Evolutionary conservation across 768 basidiomycete species (phyloP).

Genomic region (Gloeopeniophorella convolvens): DNA sequence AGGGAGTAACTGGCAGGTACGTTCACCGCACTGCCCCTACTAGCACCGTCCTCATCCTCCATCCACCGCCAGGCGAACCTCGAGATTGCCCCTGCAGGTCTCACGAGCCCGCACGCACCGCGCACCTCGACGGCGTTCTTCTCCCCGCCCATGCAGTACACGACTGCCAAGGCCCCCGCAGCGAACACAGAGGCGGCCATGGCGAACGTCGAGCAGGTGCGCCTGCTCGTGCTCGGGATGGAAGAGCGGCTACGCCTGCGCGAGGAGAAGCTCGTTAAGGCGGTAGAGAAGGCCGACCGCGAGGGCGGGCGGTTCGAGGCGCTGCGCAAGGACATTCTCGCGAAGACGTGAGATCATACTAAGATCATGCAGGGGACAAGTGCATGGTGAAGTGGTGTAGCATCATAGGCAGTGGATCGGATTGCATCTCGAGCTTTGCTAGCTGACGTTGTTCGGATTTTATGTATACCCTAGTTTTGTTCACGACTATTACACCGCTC

Average conservation of each 20-base stretch:
- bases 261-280: conserved; percentile 55
- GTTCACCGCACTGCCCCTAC: conserved; percentile 17
- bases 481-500: background rate
- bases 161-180: background rate
- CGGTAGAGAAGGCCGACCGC: conserved; percentile 51
- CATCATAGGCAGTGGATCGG: background rate
- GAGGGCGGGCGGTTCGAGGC: conserved; percentile 52
- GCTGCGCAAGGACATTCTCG: conserved; percentile 29
- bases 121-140: conserved; percentile 27
- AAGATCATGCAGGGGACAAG: background rate
- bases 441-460: conserved; percentile 3
- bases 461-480: conserved; percentile 10
- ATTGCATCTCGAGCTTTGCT: background rate
- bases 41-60: conserved; percentile 24
- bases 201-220: conserved; percentile 62
- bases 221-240: conserved; percentile 66
- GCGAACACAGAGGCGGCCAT: conserved; percentile 36
- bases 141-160: conserved; percentile 19
- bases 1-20: conserved; percentile 80
- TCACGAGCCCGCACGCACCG: conserved; percentile 26
- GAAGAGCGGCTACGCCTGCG: conserved; percentile 60
- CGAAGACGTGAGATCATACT: conserved; percentile 6
- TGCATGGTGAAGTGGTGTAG: background rate
- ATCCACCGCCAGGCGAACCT: conserved; percentile 28
- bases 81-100: conserved; percentile 29